Evolutionary conservation across 257 asterid species (phyloP).

Genomic region (Rehmannia glutinosa): DNA sequence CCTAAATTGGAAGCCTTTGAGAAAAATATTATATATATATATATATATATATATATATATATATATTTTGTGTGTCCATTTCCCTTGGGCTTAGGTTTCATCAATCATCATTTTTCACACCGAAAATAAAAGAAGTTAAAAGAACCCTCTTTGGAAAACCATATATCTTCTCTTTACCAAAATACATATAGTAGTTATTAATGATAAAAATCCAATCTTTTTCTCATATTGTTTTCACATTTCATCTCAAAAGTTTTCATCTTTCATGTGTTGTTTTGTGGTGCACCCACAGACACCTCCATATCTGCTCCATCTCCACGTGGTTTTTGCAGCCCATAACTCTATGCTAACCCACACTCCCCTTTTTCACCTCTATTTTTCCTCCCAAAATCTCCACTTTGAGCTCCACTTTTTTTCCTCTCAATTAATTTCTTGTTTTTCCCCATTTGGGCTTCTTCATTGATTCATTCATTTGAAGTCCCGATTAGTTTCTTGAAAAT

Average conservation of each 20-base stretch:
- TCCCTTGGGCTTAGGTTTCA: slow-evolving; percentile 30
- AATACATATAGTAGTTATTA: neutral
- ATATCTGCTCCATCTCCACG: slow-evolving; percentile 51
- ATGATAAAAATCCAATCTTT: neutral
- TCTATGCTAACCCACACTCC: neutral
- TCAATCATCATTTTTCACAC: slow-evolving; percentile 21
- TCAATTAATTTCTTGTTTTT: neutral
- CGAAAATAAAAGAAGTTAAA: slow-evolving; percentile 8
- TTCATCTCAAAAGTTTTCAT: neutral
- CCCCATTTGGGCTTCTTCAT: neutral
- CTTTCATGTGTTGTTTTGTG: slow-evolving; percentile 16
- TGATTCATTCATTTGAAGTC: neutral
- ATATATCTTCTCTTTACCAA: neutral
- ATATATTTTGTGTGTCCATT: neutral
- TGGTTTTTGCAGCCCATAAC: slow-evolving; percentile 24
- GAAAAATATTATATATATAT: neutral
- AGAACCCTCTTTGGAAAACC: neutral
- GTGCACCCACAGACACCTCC: slow-evolving; percentile 25
- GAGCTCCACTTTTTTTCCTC: neutral
- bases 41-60: neutral
- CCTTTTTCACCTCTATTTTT: neutral
- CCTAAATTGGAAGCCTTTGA: neutral
- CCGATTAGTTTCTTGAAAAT: neutral
- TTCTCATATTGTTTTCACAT: neutral
- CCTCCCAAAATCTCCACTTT: no score